Evolutionary conservation across 164 flowering plant genomes (phyloP).

Genomic region (Nymphaea thermarum): DNA sequence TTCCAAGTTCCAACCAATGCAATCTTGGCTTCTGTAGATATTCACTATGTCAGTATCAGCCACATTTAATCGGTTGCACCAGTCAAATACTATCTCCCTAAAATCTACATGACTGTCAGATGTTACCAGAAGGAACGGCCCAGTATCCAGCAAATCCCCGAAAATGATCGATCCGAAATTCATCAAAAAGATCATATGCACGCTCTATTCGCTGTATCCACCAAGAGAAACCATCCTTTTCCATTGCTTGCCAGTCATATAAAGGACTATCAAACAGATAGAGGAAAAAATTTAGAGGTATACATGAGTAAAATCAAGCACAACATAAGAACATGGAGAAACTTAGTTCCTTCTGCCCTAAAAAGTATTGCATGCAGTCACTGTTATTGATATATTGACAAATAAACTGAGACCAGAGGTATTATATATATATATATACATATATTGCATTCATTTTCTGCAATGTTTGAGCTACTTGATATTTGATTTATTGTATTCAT

Average conservation of each 20-base stretch:
- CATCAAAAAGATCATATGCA: constrained; percentile 78
- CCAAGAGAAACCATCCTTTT: constrained; percentile 77
- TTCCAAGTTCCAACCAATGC: constrained; percentile 87
- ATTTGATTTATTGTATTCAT: too few species aligned
- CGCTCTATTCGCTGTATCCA: constrained; percentile 73
- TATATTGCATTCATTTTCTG: too few species aligned
- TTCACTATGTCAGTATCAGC: neutral
- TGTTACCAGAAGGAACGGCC: constrained; percentile 93
- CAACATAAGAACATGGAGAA: neutral
- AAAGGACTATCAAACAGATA: constrained; percentile 16
- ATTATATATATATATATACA: too few species aligned
- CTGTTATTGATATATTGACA: too few species aligned
- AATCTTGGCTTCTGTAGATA: constrained; percentile 71
- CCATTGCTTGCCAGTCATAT: constrained; percentile 89
- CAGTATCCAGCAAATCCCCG: constrained; percentile 97
- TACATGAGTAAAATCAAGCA: neutral
- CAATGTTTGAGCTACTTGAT: too few species aligned
- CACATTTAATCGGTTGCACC: too few species aligned
- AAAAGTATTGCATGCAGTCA: too few species aligned
- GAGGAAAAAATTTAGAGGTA: neutral
- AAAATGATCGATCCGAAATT: constrained; percentile 94
- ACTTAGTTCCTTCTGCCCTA: too few species aligned
- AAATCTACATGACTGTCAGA: neutral
- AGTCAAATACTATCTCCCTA: too few species aligned
- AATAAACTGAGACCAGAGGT: too few species aligned